Evolutionary conservation across 1,139 yeast genomes (phyloP), one percentile per base, ranked within the genome.

Genomic region (Candida albicans): DNA sequence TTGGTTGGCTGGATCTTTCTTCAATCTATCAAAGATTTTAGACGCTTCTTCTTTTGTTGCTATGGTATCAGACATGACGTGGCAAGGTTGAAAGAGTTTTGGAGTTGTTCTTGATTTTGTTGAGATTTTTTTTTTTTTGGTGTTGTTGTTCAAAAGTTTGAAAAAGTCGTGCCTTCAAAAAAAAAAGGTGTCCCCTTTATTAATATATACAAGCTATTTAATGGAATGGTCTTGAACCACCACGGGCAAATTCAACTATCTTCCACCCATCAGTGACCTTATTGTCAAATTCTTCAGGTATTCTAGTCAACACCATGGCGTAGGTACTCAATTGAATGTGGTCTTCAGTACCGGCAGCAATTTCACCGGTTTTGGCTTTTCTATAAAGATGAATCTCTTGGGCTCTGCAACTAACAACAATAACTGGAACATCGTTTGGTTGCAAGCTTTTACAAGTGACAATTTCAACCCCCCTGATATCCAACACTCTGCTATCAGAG

Each of bases 251-350:
- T 68, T 95, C 99, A 60, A 93, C 70, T 46, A 95, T 83, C 72
- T 88, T 89, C 99, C 99, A 95, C 35, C 99, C 99, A 60, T 89
- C 96, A 25, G 99, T 95, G 56, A 84, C 90, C 45, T 79, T 77
- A 63, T 95, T 88, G 49, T 84, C 96, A 61, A 95, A 82, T 52
- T 91, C 91, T 64, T 91, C 99, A 9, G 96, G 91, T 44, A 87
- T 74, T 67, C 99, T 81, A 25, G 99, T 90, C 58, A 95, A 75
- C 26, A 93, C 99, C 91, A 95, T 84, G 39, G 96, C 98, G 63
- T 95, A 95, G 11, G 96, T 86, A 57, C 96, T 85, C 76, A 89
- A 79, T 65, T 89, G 84, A 54, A 95, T 90, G 65, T 89, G 90
- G 59, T 93, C 96, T 62, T 90, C 96, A 40, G 93, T 82, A 56